These are phyloP conservation scores for Phytophthora colocasiae DNA, from an alignment of 352 stramenopile genomes.

Conservation along the genomic window DNA sequence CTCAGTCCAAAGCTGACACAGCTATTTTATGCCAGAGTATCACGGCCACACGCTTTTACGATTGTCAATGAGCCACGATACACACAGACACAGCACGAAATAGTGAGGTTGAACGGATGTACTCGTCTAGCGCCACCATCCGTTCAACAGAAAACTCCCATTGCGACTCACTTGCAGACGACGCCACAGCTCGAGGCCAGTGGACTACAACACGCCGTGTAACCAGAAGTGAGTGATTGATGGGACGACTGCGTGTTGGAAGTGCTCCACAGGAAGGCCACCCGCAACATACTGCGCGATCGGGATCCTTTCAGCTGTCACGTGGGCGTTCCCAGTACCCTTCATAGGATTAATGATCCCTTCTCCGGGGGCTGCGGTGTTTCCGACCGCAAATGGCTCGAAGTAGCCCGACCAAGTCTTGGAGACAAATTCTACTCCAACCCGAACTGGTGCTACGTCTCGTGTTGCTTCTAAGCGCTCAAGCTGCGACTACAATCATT, in stretches of 20 bases:
- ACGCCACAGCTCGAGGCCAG: not conserved
- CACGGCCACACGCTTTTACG: not conserved
- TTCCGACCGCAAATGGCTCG: no score
- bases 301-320: not conserved
- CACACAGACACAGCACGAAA: conserved; percentile 3
- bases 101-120: not conserved
- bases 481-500: not conserved
- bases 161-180: not conserved
- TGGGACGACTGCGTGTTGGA: no score
- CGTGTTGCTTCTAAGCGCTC: conserved; percentile 3
- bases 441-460: conserved; percentile 8
- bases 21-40: no score
- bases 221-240: no score
- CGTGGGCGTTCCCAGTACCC: no score
- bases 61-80: not conserved
- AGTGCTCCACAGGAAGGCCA: no score
- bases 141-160: no score
- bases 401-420: not conserved
- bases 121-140: conserved; percentile 20
- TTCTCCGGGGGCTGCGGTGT: no score
- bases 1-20: no score
- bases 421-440: not conserved
- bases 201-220: no score
- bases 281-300: not conserved
- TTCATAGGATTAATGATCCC: no score